phyloP scores from a whole-genome alignment of 2,329 filamentous ascomycete species.

The Zasmidium cellare region DNA sequence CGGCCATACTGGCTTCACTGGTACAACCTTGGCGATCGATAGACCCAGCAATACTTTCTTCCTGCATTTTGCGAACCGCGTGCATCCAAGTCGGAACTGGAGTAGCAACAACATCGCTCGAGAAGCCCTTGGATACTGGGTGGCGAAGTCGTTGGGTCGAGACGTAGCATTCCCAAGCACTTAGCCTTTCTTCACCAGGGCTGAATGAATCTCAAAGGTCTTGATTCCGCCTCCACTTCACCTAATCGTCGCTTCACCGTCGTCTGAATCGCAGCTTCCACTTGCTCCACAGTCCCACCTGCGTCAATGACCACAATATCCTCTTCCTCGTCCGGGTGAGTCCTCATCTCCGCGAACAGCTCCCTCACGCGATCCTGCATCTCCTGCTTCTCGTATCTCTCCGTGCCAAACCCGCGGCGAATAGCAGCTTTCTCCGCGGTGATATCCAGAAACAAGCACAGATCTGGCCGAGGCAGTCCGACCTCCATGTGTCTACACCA shows the following conservation, averaged over 20 bases:
- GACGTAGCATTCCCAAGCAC: background rate
- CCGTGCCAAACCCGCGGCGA: constrained; percentile 83
- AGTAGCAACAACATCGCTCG: background rate
- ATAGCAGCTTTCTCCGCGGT: constrained; percentile 68
- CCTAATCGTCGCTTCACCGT: constrained; percentile 20
- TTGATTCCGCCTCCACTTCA: background rate
- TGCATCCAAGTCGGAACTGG: constrained; percentile 1
- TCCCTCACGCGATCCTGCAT: constrained; percentile 79
- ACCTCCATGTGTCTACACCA: constrained; percentile 87
- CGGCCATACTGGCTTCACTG: background rate
- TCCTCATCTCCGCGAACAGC: constrained; percentile 61
- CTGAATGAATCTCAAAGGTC: constrained; percentile 15
- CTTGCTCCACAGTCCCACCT: constrained; percentile 51
- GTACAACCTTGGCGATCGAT: background rate
- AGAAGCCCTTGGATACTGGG: background rate
- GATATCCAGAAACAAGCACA: constrained; percentile 85
- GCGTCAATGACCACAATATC: constrained; percentile 59
- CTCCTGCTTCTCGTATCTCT: constrained; percentile 81
- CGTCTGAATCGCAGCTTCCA: constrained; percentile 41
- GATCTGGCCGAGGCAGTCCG: constrained; percentile 82
- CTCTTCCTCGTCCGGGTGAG: constrained; percentile 48
- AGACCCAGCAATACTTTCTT: constrained; percentile 1
- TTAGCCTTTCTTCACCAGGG: constrained; percentile 17
- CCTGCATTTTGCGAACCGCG: background rate
- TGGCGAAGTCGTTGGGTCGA: background rate